Base-by-base conservation (phyloP, 805 yeast species). In the Pichia deserticola region DNA sequence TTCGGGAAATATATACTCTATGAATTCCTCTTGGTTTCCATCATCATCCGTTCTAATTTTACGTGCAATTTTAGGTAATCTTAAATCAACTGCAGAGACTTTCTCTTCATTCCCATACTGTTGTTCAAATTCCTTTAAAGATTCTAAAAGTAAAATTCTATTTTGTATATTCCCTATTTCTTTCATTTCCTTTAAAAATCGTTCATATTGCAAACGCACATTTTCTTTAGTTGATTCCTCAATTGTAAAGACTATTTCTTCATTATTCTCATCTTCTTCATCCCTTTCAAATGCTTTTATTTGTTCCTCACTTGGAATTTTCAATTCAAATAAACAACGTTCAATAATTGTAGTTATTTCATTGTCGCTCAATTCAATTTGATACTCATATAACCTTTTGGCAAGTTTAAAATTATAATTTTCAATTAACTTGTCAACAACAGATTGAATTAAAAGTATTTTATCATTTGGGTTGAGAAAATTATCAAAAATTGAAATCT, bases 1-100 rank as follows among this genome's bases (percentile, higher is more conserved):
- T 42, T 83, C 86, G 1, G 90, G 87, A 57, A 85, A 88, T 5
- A 76, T 66, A 62, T 81, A 84, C 49, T 81, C 89, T 46, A 71
- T 59, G 54, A 72, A 72, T 57, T 82, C 88, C 51, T 76, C 74
- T 49, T 76, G 76, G 2, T 71, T 60, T 3, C 78, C 82, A 43
- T 72, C 76, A 5, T 53, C 58, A 29, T 50, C 57, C 5, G 60
- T 63, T 44, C 71, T 67, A 28, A 75, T 65, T 56, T 74, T 71
- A 54, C 72, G 78, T 20, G 76, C 75, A 10, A 75, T 58, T 7
- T 70, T 66, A 0, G 96, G 96, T 43, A 79, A 60, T 54, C 82
- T 75, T 30, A 63, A 63, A 8, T 61, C 61, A 5, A 82, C 72
- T 7, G 51, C 54, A 2, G 59, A 61, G 12, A 67, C 54, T 0